phyloP scores from a whole-genome alignment of 257 asterid species.

The Linaria vulgaris region DNA sequence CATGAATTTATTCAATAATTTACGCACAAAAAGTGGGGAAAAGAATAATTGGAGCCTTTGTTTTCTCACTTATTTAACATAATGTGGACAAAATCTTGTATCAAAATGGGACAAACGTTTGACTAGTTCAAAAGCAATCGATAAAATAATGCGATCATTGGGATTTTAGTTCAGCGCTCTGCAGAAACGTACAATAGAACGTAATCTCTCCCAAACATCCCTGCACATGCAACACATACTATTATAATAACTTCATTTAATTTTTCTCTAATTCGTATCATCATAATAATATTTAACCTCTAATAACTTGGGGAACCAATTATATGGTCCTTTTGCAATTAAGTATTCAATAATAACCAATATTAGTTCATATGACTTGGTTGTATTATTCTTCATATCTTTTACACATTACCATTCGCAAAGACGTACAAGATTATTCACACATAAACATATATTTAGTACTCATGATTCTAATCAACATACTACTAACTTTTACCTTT shows the following conservation, averaged over 20 bases:
- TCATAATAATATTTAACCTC: not conserved
- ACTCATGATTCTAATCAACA: too few species aligned
- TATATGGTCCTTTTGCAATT: not conserved
- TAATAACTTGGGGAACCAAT: not conserved
- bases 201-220: constrained; percentile 20
- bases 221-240: constrained; percentile 29
- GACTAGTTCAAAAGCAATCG: constrained; percentile 37
- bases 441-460: too few species aligned
- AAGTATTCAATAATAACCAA: too few species aligned
- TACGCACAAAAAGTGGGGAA: constrained; percentile 22
- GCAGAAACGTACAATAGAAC: constrained; percentile 7
- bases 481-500: too few species aligned
- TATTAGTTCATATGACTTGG: too few species aligned
- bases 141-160: constrained; percentile 9
- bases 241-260: not conserved
- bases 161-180: constrained; percentile 26
- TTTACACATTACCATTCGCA: too few species aligned
- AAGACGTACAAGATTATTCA: too few species aligned
- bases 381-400: too few species aligned
- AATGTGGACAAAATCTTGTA: constrained; percentile 43
- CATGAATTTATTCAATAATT: constrained; percentile 41
- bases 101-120: constrained; percentile 45
- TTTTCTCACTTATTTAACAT: constrained; percentile 31
- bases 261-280: not conserved
- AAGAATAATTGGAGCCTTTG: constrained; percentile 40